Conservation (phyloP, 306 rosid genomes). For the Rosa multiflora region DNA sequence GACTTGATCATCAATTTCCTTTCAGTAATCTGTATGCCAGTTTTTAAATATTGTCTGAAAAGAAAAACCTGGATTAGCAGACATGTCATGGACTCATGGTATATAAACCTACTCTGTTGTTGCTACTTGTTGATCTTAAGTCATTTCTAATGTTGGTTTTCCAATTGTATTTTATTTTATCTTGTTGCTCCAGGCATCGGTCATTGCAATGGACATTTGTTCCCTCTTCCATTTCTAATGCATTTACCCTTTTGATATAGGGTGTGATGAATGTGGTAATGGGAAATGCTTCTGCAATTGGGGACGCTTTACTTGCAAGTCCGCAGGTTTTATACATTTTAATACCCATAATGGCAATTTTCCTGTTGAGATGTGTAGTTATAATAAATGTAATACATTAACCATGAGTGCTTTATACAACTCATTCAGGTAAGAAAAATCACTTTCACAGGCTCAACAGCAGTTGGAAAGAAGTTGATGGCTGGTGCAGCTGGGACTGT, state of each 20-base stretch:
- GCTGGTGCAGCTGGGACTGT: slow-evolving; percentile 94
- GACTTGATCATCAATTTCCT: slow-evolving; percentile 14
- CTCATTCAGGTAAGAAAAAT: slow-evolving; percentile 83
- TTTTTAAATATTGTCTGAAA: background rate
- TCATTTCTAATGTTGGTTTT: slow-evolving; percentile 2
- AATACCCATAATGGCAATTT: background rate
- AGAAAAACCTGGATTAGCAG: background rate
- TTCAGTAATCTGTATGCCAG: background rate
- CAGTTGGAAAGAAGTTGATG: slow-evolving; percentile 97
- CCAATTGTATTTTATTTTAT: slow-evolving; percentile 10
- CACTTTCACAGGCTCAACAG: slow-evolving; percentile 96
- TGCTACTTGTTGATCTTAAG: background rate
- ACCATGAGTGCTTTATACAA: slow-evolving; percentile 7
- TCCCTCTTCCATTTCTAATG: slow-evolving; percentile 29
- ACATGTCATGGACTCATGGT: background rate
- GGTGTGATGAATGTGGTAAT: slow-evolving; percentile 92
- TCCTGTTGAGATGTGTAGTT: slow-evolving; percentile 18
- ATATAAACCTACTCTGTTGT: background rate
- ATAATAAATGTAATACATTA: slow-evolving; percentile 11
- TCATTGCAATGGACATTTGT: background rate
- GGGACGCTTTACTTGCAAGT: slow-evolving; percentile 79
- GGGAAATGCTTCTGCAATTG: slow-evolving; percentile 93
- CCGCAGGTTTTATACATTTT: slow-evolving; percentile 55
- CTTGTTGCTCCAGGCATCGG: background rate
- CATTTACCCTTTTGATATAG: slow-evolving; percentile 36